These are phyloP conservation scores for Psophocarpus tetragonolobus DNA, from an alignment of 306 rosid genomes.

Conservation along the genomic window DNA sequence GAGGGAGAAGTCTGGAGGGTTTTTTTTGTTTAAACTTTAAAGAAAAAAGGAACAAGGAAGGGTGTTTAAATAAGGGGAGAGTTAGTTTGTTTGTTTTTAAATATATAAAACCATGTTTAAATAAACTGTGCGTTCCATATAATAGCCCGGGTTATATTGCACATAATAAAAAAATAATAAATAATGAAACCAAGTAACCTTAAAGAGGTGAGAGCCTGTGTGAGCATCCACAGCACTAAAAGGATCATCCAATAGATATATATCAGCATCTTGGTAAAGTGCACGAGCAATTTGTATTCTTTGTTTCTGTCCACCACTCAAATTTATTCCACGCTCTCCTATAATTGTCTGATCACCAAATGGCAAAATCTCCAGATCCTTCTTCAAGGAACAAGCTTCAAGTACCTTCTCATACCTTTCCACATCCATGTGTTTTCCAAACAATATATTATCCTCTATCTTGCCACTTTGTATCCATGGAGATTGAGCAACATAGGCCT, in stretches of 20 bases:
- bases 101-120: too few species aligned
- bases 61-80: too few species aligned
- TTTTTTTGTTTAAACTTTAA: too few species aligned
- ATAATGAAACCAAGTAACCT: slow-evolving; percentile 45
- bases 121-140: too few species aligned
- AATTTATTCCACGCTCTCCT: slow-evolving; percentile 92
- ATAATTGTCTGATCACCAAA: slow-evolving; percentile 89
- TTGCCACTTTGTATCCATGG: slow-evolving; percentile 96
- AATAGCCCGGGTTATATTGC: background rate
- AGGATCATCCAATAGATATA: slow-evolving; percentile 92
- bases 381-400: slow-evolving; percentile 79
- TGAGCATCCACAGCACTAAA: slow-evolving; percentile 95
- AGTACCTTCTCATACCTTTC: slow-evolving; percentile 74
- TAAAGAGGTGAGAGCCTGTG: slow-evolving; percentile 90
- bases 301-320: slow-evolving; percentile 95
- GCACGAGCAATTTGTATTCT: slow-evolving; percentile 91
- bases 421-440: slow-evolving; percentile 74
- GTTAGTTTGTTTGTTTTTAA: too few species aligned
- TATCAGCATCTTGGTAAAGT: slow-evolving; percentile 83
- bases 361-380: slow-evolving; percentile 75
- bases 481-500: slow-evolving; percentile 90
- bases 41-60: too few species aligned
- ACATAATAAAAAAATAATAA: slow-evolving; percentile 16
- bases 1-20: too few species aligned
- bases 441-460: slow-evolving; percentile 79